Evolutionary conservation across 176 grass and related monocot species (phyloP).

Genomic region (Miscanthus lutarioriparius): DNA sequence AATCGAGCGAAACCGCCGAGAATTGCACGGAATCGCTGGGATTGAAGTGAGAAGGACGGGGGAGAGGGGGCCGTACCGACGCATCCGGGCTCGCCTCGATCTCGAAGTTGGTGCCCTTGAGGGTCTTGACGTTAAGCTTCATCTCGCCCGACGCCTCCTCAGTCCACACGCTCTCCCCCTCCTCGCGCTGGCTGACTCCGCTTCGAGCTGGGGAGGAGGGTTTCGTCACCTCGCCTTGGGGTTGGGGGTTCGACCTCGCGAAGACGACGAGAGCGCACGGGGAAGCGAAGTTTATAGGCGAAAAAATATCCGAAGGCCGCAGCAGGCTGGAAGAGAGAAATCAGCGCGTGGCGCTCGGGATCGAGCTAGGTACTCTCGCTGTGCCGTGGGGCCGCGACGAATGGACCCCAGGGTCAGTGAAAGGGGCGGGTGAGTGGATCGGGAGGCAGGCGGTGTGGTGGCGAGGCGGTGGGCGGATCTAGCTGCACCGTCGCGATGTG

Average conservation of each 20-base stretch:
- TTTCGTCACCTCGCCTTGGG: conserved; percentile 13
- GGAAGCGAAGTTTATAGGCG: conserved; percentile 1
- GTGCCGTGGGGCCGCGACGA: fast-evolving
- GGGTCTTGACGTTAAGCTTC: conserved; percentile 90
- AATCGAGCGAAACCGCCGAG: conserved; percentile 11
- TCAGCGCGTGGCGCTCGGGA: neutral
- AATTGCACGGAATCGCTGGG: neutral
- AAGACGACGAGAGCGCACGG: conserved; percentile 40
- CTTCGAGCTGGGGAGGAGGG: conserved; percentile 39
- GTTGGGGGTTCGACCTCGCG: conserved; percentile 27
- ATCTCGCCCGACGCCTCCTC: conserved; percentile 30
- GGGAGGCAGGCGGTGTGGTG: neutral
- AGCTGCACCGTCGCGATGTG: neutral
- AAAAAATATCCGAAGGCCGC: conserved; percentile 7
- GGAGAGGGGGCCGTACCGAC: conserved; percentile 48
- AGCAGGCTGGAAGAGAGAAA: too few relatives aligned
- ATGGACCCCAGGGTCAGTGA: neutral
- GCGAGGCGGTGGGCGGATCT: conserved; percentile 16
- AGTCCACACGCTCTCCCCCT: neutral
- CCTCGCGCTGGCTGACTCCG: conserved; percentile 16
- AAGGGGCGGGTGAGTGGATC: neutral
- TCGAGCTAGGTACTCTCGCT: fast-evolving
- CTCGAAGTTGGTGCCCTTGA: conserved; percentile 91
- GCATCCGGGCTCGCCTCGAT: conserved; percentile 66
- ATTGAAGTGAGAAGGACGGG: neutral